Base-by-base conservation (phyloP, 192 early-diverging fungal species). In the Rhizophlyctis rosea region DNA sequence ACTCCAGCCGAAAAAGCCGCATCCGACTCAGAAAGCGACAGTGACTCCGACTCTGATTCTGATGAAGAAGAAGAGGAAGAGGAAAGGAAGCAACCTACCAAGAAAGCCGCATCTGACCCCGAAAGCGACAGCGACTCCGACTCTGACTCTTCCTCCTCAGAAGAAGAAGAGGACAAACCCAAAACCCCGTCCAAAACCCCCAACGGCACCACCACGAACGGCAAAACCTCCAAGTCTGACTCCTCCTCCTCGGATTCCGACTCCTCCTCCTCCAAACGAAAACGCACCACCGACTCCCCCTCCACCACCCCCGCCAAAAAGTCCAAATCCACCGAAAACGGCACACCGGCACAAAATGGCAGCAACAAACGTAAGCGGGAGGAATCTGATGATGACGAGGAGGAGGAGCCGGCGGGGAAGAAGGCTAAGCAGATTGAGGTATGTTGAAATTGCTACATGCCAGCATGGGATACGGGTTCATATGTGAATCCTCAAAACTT, bases 51-150 rank as follows among this genome's bases (percentile, higher is more conserved):
- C n/a, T n/a, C n/a, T n/a, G n/a, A n/a, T n/a, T n/a, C n/a, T n/a
- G n/a, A n/a, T n/a, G n/a, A 70, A 1, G 64, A 76, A 9, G 57
- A 44, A 2, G 70, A 70, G 16, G 44, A 68, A 16, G 47, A 47
- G 7, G 55, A 61, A 4, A 70, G 76, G 44, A 14, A 34, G 30
- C 5, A 49, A 36, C 5, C 24, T 3, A 28, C 7, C 25, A 49
- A 21, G 32, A 14, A 28, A n/a, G 14, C n/a, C 33, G 16, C 36
- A 47, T 48, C 28, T 2, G 28, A 39, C 57, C 23, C 33, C 32
- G 27, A 27, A 32, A 2, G 2, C 56, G 2, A 32, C 57, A 24
- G 55, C 32, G 7, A 56, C 54, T 29, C 62, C 69, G 25, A 21
- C 52, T 30, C 30, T 32, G 30, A 24, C 62, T 14, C 50, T 25